phyloP scores from a whole-genome alignment of 345 rosid genomes.

The Cardamine occulta region DNA sequence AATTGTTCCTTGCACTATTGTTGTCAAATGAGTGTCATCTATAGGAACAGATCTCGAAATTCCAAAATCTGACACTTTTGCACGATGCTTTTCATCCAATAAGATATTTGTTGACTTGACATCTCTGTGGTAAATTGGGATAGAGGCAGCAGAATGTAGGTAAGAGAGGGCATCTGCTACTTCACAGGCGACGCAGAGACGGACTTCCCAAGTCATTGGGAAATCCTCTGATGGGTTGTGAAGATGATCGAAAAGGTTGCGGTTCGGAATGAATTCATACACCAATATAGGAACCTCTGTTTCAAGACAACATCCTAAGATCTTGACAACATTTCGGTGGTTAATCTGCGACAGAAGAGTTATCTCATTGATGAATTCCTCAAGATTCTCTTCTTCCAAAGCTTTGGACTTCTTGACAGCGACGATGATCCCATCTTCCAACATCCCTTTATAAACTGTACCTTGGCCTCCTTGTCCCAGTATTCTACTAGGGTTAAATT shows the following conservation, averaged over 20 bases:
- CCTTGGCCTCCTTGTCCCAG: constrained; percentile 39
- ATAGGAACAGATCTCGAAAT: constrained; percentile 50
- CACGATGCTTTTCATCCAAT: constrained; percentile 37
- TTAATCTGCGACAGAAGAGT: constrained; percentile 52
- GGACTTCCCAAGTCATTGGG: constrained; percentile 46
- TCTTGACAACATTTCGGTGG: constrained; percentile 49
- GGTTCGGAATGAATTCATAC: constrained; percentile 50
- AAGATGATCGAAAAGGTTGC: constrained; percentile 50
- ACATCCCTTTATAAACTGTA: too few relatives aligned
- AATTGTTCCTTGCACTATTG: constrained; percentile 43
- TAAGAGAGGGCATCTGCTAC: constrained; percentile 45
- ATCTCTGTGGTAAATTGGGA: constrained; percentile 55
- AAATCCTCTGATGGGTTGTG: constrained; percentile 31
- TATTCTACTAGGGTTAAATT: constrained; percentile 15
- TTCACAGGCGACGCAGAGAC: constrained; percentile 47
- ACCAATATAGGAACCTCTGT: constrained; percentile 54
- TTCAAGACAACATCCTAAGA: constrained; percentile 60
- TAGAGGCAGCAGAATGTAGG: constrained; percentile 48
- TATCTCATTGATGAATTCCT: constrained; percentile 57
- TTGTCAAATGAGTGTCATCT: constrained; percentile 50
- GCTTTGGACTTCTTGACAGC: neutral
- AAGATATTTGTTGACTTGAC: constrained; percentile 52
- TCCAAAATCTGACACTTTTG: constrained; percentile 60
- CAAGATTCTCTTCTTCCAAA: constrained; percentile 26
- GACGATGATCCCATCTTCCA: too few relatives aligned